A percentile compares a stretch with the other conserved stretches of the same genome.
Evolutionary conservation across 2,329 filamentous ascomycete species (phyloP).

Genomic region (Teratosphaeria nubilosa): DNA sequence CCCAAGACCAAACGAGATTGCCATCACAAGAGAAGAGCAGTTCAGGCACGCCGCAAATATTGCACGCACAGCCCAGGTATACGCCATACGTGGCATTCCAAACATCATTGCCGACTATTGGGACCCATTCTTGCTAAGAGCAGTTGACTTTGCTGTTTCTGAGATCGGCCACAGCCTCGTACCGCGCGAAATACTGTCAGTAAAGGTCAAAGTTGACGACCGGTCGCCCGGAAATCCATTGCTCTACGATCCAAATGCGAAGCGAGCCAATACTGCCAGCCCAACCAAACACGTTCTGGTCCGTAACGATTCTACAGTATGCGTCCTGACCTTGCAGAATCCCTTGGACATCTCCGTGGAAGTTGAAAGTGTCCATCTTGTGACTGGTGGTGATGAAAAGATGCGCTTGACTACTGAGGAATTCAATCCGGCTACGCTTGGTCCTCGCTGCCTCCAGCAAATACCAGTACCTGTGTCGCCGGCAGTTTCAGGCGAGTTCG

Average conservation of each 20-base stretch:
- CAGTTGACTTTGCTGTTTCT: slow-evolving; percentile 55
- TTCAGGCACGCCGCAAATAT: slow-evolving; percentile 75
- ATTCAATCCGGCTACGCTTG: slow-evolving; percentile 55
- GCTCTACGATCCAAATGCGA: slow-evolving; percentile 87
- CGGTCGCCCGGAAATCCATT: slow-evolving; percentile 57
- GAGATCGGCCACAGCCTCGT: slow-evolving; percentile 11
- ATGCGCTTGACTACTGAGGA: slow-evolving; percentile 55
- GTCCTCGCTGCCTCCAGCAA: slow-evolving; percentile 73
- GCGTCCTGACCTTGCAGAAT: slow-evolving; percentile 80
- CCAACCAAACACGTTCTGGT: slow-evolving; percentile 47
- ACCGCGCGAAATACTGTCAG: slow-evolving; percentile 2
- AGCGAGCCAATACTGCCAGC: slow-evolving; percentile 46
- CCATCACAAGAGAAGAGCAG: slow-evolving; percentile 60
- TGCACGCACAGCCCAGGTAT: slow-evolving; percentile 68
- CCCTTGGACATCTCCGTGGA: slow-evolving; percentile 89
- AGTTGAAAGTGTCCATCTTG: slow-evolving; percentile 68
- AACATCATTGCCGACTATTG: slow-evolving; percentile 77
- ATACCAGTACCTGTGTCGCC: slow-evolving; percentile 62
- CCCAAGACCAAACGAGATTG: neutral
- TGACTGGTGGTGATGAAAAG: slow-evolving; percentile 50
- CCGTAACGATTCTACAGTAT: slow-evolving; percentile 65
- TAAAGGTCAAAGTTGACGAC: slow-evolving; percentile 1
- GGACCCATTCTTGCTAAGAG: slow-evolving; percentile 88
- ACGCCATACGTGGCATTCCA: slow-evolving; percentile 60
- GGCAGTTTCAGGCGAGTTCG: slow-evolving; percentile 55